phyloP scores from a whole-genome alignment of 768 basidiomycete species.

The Harrya chromipes region DNA sequence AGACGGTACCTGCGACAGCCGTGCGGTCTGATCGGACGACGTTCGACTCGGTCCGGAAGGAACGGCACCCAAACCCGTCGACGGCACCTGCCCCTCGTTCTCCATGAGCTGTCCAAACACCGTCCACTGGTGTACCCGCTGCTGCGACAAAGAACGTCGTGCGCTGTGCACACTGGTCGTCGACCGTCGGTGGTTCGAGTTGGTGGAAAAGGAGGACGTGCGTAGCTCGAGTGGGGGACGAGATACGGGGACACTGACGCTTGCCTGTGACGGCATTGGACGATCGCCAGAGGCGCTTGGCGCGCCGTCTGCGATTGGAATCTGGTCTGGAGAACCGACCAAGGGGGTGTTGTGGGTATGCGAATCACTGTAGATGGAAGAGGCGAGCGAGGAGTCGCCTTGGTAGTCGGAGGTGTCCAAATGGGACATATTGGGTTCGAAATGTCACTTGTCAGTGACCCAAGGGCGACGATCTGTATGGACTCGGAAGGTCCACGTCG shows the following conservation, averaged over 20 bases:
- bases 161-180: too few species aligned
- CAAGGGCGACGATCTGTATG: background rate
- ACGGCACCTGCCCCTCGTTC: constrained; percentile 48
- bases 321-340: constrained; percentile 29
- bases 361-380: constrained; percentile 33
- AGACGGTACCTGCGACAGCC: background rate
- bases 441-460: background rate
- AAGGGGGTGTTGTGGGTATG: constrained; percentile 1
- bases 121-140: constrained; percentile 50
- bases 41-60: constrained; percentile 4
- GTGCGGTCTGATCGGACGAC: background rate
- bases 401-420: constrained; percentile 77
- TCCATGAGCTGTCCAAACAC: constrained; percentile 73
- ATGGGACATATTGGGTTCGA: constrained; percentile 10
- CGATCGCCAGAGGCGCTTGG: constrained; percentile 14
- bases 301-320: constrained; percentile 3
- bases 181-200: too few species aligned
- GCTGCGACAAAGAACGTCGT: constrained; percentile 8
- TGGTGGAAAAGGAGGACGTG: constrained; percentile 8
- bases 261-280: constrained; percentile 17
- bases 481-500: background rate
- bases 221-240: constrained; percentile 9
- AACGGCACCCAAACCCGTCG: background rate
- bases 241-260: background rate
- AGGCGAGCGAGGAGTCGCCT: constrained; percentile 85